phyloP scores from a whole-genome alignment of 805 yeast species.

The Kockiozyma suomiensis region DNA sequence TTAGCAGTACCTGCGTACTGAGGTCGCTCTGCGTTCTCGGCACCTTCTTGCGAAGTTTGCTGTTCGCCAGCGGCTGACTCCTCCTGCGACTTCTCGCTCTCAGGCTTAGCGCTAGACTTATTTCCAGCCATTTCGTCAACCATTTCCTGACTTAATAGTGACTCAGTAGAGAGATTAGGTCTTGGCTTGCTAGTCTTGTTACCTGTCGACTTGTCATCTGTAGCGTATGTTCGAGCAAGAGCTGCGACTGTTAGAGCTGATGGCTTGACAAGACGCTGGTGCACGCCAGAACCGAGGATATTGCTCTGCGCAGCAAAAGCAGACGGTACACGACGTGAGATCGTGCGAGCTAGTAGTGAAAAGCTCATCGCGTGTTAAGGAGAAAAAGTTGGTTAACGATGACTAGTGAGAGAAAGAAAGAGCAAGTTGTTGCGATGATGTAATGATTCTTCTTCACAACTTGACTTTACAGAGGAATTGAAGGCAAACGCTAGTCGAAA shows the following conservation, averaged over 20 bases:
- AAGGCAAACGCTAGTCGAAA: not conserved
- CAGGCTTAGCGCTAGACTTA: conserved; percentile 8
- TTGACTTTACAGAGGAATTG: not conserved
- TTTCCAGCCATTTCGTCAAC: conserved; percentile 20
- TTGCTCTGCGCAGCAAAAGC: not conserved
- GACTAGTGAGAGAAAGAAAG: not conserved
- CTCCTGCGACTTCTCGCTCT: conserved; percentile 20
- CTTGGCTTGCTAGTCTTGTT: conserved; percentile 30
- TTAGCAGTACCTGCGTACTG: conserved; percentile 58
- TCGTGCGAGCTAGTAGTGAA: conserved; percentile 10
- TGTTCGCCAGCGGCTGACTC: conserved; percentile 35
- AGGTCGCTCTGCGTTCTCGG: conserved; percentile 36
- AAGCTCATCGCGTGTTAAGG: conserved; percentile 5
- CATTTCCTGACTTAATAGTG: conserved; percentile 26
- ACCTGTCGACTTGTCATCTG: conserved; percentile 1
- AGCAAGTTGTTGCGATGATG: not conserved
- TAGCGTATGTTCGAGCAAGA: conserved; percentile 4
- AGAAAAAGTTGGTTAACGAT: not conserved
- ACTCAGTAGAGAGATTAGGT: conserved; percentile 30
- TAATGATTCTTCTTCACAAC: not conserved
- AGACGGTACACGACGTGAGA: conserved; percentile 4
- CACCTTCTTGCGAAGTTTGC: conserved; percentile 18
- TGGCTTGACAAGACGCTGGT: not conserved
- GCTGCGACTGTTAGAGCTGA: not conserved
- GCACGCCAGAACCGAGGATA: not conserved